These are phyloP conservation scores for Priceomyces castillae DNA, from an alignment of 805 yeast genomes.

Conservation along the genomic window DNA sequence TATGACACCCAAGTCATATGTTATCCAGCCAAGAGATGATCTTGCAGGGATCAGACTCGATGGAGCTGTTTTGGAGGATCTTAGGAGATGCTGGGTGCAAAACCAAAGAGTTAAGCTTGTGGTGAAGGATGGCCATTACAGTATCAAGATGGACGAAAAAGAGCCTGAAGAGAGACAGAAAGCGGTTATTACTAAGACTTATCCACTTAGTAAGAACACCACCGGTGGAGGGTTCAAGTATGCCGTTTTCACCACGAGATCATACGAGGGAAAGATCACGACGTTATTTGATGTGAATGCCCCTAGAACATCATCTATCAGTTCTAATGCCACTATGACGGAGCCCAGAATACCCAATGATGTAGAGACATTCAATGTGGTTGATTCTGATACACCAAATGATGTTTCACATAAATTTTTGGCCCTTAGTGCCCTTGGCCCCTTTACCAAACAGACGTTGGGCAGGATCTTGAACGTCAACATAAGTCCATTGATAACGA, in stretches of 20 bases:
- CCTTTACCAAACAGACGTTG: constrained; percentile 33
- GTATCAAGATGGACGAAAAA: background rate
- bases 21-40: background rate
- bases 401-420: constrained; percentile 28
- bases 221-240: background rate
- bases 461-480: constrained; percentile 16
- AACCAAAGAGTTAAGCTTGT: constrained; percentile 24
- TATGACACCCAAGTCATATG: background rate
- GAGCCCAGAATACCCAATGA: constrained; percentile 7
- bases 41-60: constrained; percentile 1
- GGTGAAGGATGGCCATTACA: constrained; percentile 31
- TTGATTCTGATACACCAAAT: constrained; percentile 6
- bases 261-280: background rate
- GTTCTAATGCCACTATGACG: background rate
- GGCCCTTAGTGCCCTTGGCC: constrained; percentile 49
- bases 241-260: background rate
- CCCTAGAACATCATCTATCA: background rate
- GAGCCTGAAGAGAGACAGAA: background rate
- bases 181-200: background rate
- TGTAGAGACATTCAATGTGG: constrained; percentile 12
- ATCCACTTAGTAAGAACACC: background rate
- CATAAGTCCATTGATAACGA: constrained; percentile 18
- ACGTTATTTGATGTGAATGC: background rate
- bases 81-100: constrained; percentile 2
- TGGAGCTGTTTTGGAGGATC: background rate